A percentile compares a stretch with the other conserved stretches of the same genome.
Evolutionary conservation across 176 grass and related monocot species (phyloP).

Genomic region (Alopecurus myosuroides): DNA sequence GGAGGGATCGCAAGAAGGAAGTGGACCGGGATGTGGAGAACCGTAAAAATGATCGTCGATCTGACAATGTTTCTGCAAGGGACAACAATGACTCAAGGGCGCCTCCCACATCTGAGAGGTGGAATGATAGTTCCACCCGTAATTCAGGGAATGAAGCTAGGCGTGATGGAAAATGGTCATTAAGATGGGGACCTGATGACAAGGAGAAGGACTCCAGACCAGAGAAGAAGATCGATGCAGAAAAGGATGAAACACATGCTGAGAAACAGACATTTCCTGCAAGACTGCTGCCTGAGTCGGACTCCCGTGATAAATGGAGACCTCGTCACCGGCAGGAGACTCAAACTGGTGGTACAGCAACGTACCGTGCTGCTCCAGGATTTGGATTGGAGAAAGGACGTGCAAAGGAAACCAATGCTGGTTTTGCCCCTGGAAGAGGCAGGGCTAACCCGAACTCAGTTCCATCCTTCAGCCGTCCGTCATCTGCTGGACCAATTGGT

Average conservation of each 20-base stretch:
- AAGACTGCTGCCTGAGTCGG: constrained; percentile 60
- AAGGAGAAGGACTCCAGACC: constrained; percentile 69
- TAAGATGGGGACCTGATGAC: constrained; percentile 96
- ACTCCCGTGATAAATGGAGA: constrained; percentile 99
- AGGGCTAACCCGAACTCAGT: constrained; percentile 52
- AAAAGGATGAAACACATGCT: constrained; percentile 59
- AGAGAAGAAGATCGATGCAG: constrained; percentile 69
- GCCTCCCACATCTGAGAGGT: constrained; percentile 52
- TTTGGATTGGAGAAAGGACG: constrained; percentile 83
- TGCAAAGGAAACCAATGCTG: constrained; percentile 51
- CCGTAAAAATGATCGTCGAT: constrained; percentile 61
- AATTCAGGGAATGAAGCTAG: constrained; percentile 49
- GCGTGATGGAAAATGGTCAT: constrained; percentile 87
- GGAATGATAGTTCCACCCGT: constrained; percentile 51
- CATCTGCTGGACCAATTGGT: constrained; percentile 61
- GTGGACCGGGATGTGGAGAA: constrained; percentile 69
- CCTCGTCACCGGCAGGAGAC: constrained; percentile 91
- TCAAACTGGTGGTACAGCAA: constrained; percentile 43
- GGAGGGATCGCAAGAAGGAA: constrained; percentile 77
- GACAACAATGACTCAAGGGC: constrained; percentile 43
- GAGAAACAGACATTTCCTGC: constrained; percentile 62
- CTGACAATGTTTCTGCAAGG: constrained; percentile 64
- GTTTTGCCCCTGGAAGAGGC: constrained; percentile 91
- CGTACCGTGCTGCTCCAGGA: constrained; percentile 77
- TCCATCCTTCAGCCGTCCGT: constrained; percentile 33